phyloP scores from a whole-genome alignment of 2,329 filamentous ascomycete species.

The Penicillium italicum region DNA sequence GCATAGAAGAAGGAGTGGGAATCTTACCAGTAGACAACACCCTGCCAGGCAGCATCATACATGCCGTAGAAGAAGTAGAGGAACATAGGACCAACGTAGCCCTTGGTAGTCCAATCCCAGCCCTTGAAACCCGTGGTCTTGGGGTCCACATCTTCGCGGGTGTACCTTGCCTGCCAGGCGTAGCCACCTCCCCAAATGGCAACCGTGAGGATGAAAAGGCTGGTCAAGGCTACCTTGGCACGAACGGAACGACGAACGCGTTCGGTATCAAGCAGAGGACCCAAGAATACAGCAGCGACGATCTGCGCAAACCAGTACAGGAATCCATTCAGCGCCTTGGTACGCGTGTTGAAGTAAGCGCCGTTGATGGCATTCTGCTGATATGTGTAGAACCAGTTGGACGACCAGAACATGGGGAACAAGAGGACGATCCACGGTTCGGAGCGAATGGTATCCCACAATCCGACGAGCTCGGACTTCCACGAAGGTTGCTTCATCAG shows the following conservation, averaged over 20 bases:
- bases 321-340: conserved; percentile 66
- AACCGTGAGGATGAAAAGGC: conserved; percentile 67
- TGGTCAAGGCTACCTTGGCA: conserved; percentile 59
- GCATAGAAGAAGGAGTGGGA: conserved; percentile 1
- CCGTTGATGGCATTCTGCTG: conserved; percentile 70
- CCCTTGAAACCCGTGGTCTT: conserved; percentile 5
- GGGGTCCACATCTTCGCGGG: conserved; percentile 35
- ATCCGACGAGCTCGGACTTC: conserved; percentile 70
- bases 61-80: conserved; percentile 86
- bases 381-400: conserved; percentile 76
- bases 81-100: conserved; percentile 75
- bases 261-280: conserved; percentile 63
- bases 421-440: conserved; percentile 70
- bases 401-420: conserved; percentile 76
- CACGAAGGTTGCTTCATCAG: conserved; percentile 85
- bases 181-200: conserved; percentile 78
- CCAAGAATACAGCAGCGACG: conserved; percentile 67
- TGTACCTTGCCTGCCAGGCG: conserved; percentile 64
- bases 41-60: conserved; percentile 86
- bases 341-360: conserved; percentile 67
- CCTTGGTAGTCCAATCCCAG: conserved; percentile 63
- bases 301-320: conserved; percentile 77
- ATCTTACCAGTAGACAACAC: conserved; percentile 73
- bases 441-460: conserved; percentile 66
- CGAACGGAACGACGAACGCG: conserved; percentile 59